Evolutionary conservation across 345 rosid genomes (phyloP), one percentile per base, ranked within the genome.

Genomic region (Hibiscus syriacus): DNA sequence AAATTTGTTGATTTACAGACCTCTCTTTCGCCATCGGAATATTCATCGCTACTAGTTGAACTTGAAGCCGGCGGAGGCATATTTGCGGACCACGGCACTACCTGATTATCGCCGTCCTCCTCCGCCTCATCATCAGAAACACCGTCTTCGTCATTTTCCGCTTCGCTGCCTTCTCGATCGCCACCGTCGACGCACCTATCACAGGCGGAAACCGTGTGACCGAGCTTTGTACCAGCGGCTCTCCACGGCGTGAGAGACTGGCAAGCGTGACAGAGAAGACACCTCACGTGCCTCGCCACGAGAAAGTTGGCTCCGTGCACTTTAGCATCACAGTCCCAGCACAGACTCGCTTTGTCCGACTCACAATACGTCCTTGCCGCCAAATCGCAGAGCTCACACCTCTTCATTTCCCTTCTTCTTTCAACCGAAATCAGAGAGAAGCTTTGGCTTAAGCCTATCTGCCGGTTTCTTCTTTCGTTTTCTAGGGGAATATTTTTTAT

Each of bases 271-370:
- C 93, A 88, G 34, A 88, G 89, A 6, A 87, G n/a, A n/a, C n/a
- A n/a, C n/a, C n/a, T n/a, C n/a, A n/a, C n/a, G n/a, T n/a, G n/a
- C n/a, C n/a, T n/a, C n/a, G n/a, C n/a, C n/a, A n/a, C n/a, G n/a
- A n/a, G n/a, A n/a, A n/a, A n/a, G n/a, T n/a, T n/a, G n/a, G n/a
- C n/a, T n/a, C n/a, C n/a, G n/a, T n/a, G n/a, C n/a, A n/a, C n/a
- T n/a, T n/a, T n/a, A n/a, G n/a, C n/a, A n/a, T n/a, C n/a, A n/a
- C n/a, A n/a, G n/a, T n/a, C n/a, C n/a, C n/a, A n/a, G n/a, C n/a
- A n/a, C 19, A 87, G 80, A 70, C 77, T 71, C 7, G 93, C 93
- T 71, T 81, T 79, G 73, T 87, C 93, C 10, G 90, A 80, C 65
- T 85, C 88, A 57, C 93, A 87, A 80, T 77, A 84, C 27, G 80